A percentile compares a stretch with the other conserved stretches of the same genome.
These are phyloP conservation scores for Boletales sp. DNA, from an alignment of 768 basidiomycete genomes.

Conservation along the genomic window DNA sequence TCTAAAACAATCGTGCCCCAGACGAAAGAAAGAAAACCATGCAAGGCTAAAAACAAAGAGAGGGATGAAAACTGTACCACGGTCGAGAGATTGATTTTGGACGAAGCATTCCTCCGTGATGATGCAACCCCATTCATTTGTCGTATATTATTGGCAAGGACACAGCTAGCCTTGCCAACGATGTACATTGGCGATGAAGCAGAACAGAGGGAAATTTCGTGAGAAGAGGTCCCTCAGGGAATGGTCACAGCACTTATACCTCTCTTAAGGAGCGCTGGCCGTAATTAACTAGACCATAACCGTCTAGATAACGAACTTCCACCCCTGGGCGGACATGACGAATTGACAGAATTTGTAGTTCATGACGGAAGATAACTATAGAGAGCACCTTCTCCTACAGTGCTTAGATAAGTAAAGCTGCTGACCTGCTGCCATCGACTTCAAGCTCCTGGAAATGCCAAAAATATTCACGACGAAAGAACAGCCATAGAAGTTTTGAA, in stretches of 20 bases:
- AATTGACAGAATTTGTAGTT: neutral
- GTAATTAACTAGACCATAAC: constrained; percentile 12
- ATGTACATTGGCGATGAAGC: constrained; percentile 8
- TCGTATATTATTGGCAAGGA: constrained; percentile 9
- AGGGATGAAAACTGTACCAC: constrained; percentile 12
- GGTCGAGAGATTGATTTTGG: neutral
- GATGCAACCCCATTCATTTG: constrained; percentile 10
- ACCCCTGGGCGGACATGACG: neutral
- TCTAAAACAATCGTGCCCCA: constrained; percentile 4
- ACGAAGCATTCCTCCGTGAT: constrained; percentile 3
- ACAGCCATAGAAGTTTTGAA: no score
- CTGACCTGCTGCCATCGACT: no score
- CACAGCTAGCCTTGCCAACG: constrained; percentile 6
- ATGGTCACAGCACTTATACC: constrained; percentile 13
- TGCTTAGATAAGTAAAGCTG: neutral
- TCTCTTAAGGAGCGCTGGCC: neutral
- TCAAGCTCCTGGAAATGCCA: no score
- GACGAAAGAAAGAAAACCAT: constrained; percentile 3
- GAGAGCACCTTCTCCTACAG: neutral
- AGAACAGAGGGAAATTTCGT: constrained; percentile 12
- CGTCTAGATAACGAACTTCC: neutral
- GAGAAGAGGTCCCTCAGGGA: constrained; percentile 11
- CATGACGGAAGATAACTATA: neutral
- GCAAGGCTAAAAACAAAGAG: neutral
- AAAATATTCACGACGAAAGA: no score